A percentile compares a stretch with the other conserved stretches of the same genome.
Evolutionary conservation across 2,329 filamentous ascomycete genomes (phyloP).

Genomic region (Aspergillus amoenus): DNA sequence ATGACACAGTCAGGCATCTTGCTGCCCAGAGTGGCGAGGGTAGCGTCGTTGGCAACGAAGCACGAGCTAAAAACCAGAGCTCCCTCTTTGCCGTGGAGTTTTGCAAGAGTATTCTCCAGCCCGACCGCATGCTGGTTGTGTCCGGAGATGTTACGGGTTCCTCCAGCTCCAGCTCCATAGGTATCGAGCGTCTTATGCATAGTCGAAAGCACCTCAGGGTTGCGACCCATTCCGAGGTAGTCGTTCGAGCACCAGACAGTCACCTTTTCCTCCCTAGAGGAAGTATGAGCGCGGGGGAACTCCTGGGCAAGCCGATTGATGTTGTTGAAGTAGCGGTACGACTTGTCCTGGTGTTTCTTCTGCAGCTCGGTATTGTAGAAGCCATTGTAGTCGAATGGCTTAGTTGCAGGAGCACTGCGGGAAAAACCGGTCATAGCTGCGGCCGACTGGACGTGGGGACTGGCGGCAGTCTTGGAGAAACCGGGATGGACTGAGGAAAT

Average conservation of each 20-base stretch:
- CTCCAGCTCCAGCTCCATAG: conserved; percentile 92
- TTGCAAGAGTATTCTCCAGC: conserved; percentile 78
- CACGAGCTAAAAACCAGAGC: conserved; percentile 96
- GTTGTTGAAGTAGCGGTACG: conserved; percentile 99
- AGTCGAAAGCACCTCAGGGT: conserved; percentile 76
- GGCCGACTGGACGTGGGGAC: conserved; percentile 16
- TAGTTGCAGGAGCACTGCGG: conserved; percentile 48
- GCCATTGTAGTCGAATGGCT: conserved; percentile 82
- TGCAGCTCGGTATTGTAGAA: conserved; percentile 89
- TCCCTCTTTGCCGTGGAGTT: conserved; percentile 86
- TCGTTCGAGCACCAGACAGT: conserved; percentile 99
- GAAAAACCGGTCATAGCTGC: conserved; percentile 41
- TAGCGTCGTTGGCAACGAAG: conserved; percentile 97
- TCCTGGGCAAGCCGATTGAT: conserved; percentile 97
- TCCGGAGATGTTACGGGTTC: conserved; percentile 95
- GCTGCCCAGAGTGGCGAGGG: conserved; percentile 91
- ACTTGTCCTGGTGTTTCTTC: conserved; percentile 99
- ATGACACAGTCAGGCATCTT: conserved; percentile 97
- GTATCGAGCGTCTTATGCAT: conserved; percentile 96
- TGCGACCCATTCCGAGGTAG: conserved; percentile 96
- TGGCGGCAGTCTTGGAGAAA: conserved; percentile 23
- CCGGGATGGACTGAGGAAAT: conserved; percentile 23
- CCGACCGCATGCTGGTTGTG: conserved; percentile 93
- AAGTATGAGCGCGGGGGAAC: conserved; percentile 92
- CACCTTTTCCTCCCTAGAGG: conserved; percentile 76